A percentile compares a stretch with the other conserved stretches of the same genome.
phyloP scores from a whole-genome alignment of 306 rosid species.

The Sechiopsis laciniata region DNA sequence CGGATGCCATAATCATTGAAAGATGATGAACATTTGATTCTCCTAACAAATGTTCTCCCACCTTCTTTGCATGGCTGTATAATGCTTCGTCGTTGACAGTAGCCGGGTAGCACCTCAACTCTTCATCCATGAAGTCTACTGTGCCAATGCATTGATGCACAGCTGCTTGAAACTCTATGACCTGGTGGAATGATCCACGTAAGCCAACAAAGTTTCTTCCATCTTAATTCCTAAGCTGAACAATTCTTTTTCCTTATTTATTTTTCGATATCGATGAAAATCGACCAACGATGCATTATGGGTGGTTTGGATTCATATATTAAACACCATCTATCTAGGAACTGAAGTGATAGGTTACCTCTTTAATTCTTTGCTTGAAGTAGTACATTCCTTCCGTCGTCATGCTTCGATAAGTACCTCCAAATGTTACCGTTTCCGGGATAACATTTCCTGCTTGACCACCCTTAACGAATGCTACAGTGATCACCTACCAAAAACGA shows the following conservation, averaged over 20 bases:
- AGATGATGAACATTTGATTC: constrained; percentile 32
- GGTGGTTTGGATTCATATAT: background rate
- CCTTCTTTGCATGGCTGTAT: constrained; percentile 37
- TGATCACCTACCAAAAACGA: constrained; percentile 32
- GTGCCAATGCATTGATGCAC: constrained; percentile 36
- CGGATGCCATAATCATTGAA: constrained; percentile 37
- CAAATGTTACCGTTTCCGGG: constrained; percentile 37
- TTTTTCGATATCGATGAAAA: background rate
- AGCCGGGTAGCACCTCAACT: constrained; percentile 31
- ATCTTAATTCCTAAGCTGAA: background rate
- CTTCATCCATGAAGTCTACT: constrained; percentile 46
- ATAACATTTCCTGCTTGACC: constrained; percentile 38
- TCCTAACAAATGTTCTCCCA: constrained; percentile 42
- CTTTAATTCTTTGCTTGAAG: constrained; percentile 40
- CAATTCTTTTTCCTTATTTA: constrained; percentile 1
- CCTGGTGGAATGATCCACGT: constrained; percentile 23
- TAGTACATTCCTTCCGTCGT: constrained; percentile 35
- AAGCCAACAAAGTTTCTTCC: background rate
- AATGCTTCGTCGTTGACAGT: constrained; percentile 35
- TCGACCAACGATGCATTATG: background rate
- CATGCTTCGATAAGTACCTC: constrained; percentile 45
- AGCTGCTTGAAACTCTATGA: constrained; percentile 36
- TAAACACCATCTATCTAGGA: background rate
- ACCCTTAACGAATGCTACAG: constrained; percentile 40
- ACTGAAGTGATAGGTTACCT: constrained; percentile 32